Conservation (phyloP, 2,329 filamentous ascomycete species). For the Arthrobotrys sphaeroides region DNA sequence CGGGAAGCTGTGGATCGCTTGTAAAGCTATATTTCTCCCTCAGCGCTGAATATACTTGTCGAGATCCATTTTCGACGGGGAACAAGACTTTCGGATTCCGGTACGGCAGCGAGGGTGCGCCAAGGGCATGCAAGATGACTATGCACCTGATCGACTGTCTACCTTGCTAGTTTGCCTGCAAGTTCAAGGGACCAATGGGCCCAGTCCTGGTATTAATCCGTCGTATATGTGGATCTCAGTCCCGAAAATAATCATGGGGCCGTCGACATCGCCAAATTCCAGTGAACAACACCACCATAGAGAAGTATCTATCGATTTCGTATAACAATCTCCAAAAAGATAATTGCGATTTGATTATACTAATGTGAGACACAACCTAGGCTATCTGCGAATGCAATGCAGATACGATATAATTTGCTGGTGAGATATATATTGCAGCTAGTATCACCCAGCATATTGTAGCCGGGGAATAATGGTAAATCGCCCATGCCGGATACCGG, state of each 20-base stretch:
- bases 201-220: constrained; percentile 52
- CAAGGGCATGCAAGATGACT: constrained; percentile 6
- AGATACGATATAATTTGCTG: constrained; percentile 28
- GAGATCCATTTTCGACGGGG: constrained; percentile 24
- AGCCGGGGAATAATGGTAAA: constrained; percentile 39
- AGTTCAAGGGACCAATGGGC: neutral
- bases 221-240: constrained; percentile 30
- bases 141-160: constrained; percentile 28
- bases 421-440: constrained; percentile 43
- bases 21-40: neutral
- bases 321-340: neutral
- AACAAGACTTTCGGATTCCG: constrained; percentile 46
- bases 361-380: constrained; percentile 21
- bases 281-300: neutral
- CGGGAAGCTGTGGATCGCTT: neutral
- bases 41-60: neutral
- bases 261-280: constrained; percentile 7
- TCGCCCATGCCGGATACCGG: constrained; percentile 18
- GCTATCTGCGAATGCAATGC: constrained; percentile 4
- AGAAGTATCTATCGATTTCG: neutral
- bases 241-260: constrained; percentile 19
- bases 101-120: constrained; percentile 34
- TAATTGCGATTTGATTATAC: neutral
- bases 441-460: constrained; percentile 33
- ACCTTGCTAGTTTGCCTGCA: constrained; percentile 12